These are phyloP conservation scores for Mycosphaerella sp. DNA, from an alignment of 2,329 filamentous ascomycete genomes.

Conservation along the genomic window DNA sequence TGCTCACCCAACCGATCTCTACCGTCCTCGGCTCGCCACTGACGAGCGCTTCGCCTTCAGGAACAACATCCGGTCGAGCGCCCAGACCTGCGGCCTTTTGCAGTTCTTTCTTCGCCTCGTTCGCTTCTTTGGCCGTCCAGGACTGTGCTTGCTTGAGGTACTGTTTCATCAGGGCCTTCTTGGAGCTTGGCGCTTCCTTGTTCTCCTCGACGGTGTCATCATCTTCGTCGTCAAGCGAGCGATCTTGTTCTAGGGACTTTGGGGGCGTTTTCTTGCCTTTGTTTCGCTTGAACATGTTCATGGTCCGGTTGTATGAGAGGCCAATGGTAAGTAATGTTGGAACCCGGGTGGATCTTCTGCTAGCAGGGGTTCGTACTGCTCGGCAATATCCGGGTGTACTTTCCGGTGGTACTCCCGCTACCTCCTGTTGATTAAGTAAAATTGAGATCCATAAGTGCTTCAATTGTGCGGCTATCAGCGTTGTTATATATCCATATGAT, in stretches of 20 bases:
- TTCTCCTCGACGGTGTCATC: background rate
- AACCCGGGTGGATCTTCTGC: background rate
- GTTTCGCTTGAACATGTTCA: slow-evolving; percentile 13
- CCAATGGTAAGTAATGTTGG: too few species aligned
- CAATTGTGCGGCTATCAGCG: too few species aligned
- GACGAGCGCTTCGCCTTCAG: slow-evolving; percentile 15
- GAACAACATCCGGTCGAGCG: slow-evolving; percentile 11
- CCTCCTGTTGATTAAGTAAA: too few species aligned
- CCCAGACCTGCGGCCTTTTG: slow-evolving; percentile 14
- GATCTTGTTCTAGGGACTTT: background rate
- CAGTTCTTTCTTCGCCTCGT: slow-evolving; percentile 11
- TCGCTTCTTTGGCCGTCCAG: slow-evolving; percentile 14
- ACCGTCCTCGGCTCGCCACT: slow-evolving; percentile 12
- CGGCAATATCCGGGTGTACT: too few species aligned
- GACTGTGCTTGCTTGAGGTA: slow-evolving; percentile 15
- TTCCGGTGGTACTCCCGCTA: too few species aligned
- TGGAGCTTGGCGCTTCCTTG: background rate
- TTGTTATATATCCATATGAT: too few species aligned
- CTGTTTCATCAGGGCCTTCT: background rate
- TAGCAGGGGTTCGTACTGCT: background rate
- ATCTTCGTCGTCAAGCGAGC: background rate
- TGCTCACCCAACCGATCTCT: slow-evolving; percentile 13
- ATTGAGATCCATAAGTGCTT: too few species aligned
- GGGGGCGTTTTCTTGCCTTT: slow-evolving; percentile 2
- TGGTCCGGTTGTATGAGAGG: background rate